These are phyloP conservation scores for Vigna unguiculata DNA, from an alignment of 306 rosid species.

Conservation along the genomic window DNA sequence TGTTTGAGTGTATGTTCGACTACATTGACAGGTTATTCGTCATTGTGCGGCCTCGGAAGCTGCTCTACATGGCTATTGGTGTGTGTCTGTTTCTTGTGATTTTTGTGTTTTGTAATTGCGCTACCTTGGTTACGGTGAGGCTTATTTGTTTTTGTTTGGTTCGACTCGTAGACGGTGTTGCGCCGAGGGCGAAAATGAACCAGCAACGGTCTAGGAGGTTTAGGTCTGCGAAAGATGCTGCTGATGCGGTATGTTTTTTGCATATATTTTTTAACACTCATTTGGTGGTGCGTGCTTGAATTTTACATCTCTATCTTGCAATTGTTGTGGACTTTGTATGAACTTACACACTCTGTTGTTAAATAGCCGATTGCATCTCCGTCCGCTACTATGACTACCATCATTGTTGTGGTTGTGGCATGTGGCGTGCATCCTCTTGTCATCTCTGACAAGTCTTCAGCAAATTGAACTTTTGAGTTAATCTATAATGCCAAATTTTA, in stretches of 20 bases:
- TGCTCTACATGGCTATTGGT: slow-evolving; percentile 97
- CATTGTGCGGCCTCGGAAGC: slow-evolving; percentile 97
- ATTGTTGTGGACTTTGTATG: neutral
- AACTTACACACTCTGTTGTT: neutral
- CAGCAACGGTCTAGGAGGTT: slow-evolving; percentile 95
- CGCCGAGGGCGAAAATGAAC: slow-evolving; percentile 99
- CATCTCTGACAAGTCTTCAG: too few relatives aligned
- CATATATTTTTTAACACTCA: slow-evolving; percentile 5
- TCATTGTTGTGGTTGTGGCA: too few relatives aligned
- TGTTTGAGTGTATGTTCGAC: slow-evolving; percentile 93
- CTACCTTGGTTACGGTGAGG: slow-evolving; percentile 25
- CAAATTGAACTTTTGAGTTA: too few relatives aligned
- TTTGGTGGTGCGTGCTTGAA: slow-evolving; percentile 26
- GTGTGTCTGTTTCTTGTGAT: slow-evolving; percentile 43
- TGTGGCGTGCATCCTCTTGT: too few relatives aligned
- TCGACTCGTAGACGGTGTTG: slow-evolving; percentile 86
- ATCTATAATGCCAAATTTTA: too few relatives aligned
- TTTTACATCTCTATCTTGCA: neutral
- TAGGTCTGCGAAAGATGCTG: slow-evolving; percentile 94
- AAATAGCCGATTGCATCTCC: too few relatives aligned
- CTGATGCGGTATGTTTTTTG: slow-evolving; percentile 76
- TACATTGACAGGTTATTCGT: slow-evolving; percentile 88
- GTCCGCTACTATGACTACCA: too few relatives aligned
- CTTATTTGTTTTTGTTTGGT: slow-evolving; percentile 34
- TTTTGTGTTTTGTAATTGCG: neutral